Conservation (phyloP, 306 rosid species). For the Leucaena leucocephala region DNA sequence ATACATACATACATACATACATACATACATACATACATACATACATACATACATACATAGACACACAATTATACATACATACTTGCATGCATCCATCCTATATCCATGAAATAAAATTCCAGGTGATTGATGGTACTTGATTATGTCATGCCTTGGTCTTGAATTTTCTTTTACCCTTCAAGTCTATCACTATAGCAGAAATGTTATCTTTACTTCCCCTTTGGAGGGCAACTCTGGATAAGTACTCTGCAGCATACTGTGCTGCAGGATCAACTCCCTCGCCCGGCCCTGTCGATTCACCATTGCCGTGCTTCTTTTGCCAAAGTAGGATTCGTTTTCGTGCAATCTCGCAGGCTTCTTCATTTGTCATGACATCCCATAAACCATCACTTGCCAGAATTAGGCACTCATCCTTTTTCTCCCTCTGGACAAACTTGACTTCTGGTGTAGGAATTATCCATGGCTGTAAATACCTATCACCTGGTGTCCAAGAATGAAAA, state of each 20-base stretch:
- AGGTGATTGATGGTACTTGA: constrained; percentile 9
- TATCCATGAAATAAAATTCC: constrained; percentile 30
- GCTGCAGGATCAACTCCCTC: constrained; percentile 68
- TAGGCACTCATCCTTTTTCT: constrained; percentile 71
- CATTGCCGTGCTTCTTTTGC: constrained; percentile 67
- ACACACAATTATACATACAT: neutral
- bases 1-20: neutral
- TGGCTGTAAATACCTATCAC: constrained; percentile 78
- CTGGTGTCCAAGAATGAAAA: constrained; percentile 39
- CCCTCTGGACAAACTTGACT: constrained; percentile 52
- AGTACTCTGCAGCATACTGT: constrained; percentile 76
- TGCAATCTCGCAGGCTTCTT: constrained; percentile 72
- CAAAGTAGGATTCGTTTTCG: constrained; percentile 73
- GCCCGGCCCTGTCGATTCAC: constrained; percentile 24
- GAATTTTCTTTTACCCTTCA: constrained; percentile 69
- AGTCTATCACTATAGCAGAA: constrained; percentile 73
- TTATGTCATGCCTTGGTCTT: constrained; percentile 45
- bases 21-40: constrained; percentile 8
- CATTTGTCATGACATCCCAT: constrained; percentile 85
- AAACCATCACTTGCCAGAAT: constrained; percentile 78
- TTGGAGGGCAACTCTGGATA: constrained; percentile 68
- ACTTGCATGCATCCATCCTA: no score
- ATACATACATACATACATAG: neutral
- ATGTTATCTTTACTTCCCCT: constrained; percentile 85
- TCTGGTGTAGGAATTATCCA: constrained; percentile 81